These are phyloP conservation scores for Salix brachista DNA, from an alignment of 345 rosid species.

Conservation along the genomic window DNA sequence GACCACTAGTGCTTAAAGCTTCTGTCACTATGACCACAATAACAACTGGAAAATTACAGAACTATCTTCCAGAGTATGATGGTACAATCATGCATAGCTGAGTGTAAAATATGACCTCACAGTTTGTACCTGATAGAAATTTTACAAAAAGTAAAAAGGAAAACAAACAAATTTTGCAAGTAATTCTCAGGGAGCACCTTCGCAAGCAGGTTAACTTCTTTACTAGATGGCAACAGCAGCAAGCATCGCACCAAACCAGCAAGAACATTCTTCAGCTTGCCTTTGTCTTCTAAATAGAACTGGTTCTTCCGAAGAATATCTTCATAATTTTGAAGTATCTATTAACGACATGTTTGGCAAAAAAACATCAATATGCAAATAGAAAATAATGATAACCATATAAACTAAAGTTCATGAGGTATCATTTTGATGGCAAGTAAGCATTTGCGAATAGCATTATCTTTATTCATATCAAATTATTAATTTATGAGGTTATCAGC, in stretches of 20 bases:
- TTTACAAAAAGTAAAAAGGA: neutral
- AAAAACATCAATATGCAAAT: constrained; percentile 5
- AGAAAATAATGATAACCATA: neutral
- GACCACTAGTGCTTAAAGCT: neutral
- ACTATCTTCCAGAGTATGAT: neutral
- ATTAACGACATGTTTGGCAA: constrained; percentile 9
- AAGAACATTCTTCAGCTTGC: constrained; percentile 61
- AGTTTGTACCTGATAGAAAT: neutral
- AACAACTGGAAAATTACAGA: neutral
- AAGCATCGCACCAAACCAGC: constrained; percentile 72
- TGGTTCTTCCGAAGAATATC: constrained; percentile 61
- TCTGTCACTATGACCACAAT: neutral
- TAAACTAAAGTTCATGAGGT: neutral
- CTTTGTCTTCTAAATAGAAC: constrained; percentile 63
- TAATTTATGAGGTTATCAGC: neutral
- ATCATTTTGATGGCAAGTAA: neutral
- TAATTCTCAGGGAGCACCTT: constrained; percentile 38
- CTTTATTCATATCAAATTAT: neutral
- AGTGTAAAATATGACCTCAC: neutral
- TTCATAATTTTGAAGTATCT: constrained; percentile 82
- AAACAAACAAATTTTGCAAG: neutral
- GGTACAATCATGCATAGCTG: neutral
- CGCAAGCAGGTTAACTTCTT: constrained; percentile 29
- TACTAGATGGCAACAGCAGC: constrained; percentile 52
- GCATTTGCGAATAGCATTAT: neutral